Conservation (phyloP, 108 stramenopile species). For the Pseudonitzschia delicatissima region DNA sequence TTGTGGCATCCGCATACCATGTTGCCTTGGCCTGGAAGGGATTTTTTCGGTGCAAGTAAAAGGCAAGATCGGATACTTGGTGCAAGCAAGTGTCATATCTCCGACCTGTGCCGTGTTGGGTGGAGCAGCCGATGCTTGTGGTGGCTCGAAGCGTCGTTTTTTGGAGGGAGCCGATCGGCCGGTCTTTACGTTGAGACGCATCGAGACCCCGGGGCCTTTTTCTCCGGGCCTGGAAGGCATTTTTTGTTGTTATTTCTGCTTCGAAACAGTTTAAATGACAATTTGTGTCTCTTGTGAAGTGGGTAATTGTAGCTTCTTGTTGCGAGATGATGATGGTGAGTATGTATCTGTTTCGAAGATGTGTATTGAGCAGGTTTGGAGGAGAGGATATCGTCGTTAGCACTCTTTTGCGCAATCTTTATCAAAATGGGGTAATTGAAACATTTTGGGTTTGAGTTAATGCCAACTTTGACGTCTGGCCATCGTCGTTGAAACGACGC, state of each 20-base stretch:
- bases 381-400: too few species aligned
- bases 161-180: slow-evolving; percentile 10
- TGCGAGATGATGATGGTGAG: too few species aligned
- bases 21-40: neutral
- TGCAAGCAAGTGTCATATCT: slow-evolving; percentile 31
- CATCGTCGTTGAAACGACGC: too few species aligned
- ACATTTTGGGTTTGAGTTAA: too few species aligned
- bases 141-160: slow-evolving; percentile 32
- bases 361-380: too few species aligned
- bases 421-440: too few species aligned
- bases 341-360: too few species aligned
- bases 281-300: too few species aligned
- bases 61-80: slow-evolving; percentile 29
- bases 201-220: slow-evolving; percentile 18
- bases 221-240: slow-evolving; percentile 9
- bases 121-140: neutral
- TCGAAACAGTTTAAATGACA: too few species aligned
- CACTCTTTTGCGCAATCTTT: too few species aligned
- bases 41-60: slow-evolving; percentile 20
- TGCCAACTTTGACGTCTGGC: too few species aligned
- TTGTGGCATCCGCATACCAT: slow-evolving; percentile 38
- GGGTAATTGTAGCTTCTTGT: too few species aligned
- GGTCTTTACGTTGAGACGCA: slow-evolving; percentile 21
- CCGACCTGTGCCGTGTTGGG: slow-evolving; percentile 37
- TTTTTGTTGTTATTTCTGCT: neutral